phyloP scores from a whole-genome alignment of 2,329 filamentous ascomycete genomes.

The Ceratocystis lukuohia region DNA sequence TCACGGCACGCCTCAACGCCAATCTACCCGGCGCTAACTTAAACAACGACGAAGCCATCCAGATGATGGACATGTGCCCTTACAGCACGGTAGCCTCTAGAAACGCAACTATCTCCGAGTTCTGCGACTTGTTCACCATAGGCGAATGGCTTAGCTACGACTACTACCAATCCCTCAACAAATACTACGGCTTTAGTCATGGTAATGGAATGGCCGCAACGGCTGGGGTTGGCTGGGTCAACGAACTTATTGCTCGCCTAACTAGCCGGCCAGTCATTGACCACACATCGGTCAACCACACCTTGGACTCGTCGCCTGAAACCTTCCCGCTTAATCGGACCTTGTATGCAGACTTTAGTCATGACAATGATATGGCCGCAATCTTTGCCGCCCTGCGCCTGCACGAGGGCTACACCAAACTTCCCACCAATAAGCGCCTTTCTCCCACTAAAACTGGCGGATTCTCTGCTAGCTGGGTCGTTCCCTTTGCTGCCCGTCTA shows the following conservation, averaged over 20 bases:
- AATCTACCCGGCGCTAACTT: constrained; percentile 57
- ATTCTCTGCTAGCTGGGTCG: constrained; percentile 63
- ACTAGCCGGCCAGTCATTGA: constrained; percentile 57
- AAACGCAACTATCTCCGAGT: constrained; percentile 44
- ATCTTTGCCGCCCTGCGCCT: constrained; percentile 66
- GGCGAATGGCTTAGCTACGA: constrained; percentile 67
- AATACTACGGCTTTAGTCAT: constrained; percentile 69
- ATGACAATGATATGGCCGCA: constrained; percentile 75
- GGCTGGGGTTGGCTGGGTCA: constrained; percentile 76
- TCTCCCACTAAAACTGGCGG: constrained; percentile 44
- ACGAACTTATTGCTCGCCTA: constrained; percentile 73
- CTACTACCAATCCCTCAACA: constrained; percentile 66
- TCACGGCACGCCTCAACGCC: constrained; percentile 55
- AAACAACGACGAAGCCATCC: constrained; percentile 46
- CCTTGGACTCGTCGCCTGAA: constrained; percentile 50
- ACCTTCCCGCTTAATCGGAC: constrained; percentile 60
- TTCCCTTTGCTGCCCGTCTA: constrained; percentile 67
- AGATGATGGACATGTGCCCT: constrained; percentile 79
- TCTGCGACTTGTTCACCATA: constrained; percentile 62
- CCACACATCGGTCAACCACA: constrained; percentile 62
- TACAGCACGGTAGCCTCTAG: constrained; percentile 62
- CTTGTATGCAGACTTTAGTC: constrained; percentile 81
- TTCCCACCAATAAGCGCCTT: constrained; percentile 39
- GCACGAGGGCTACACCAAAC: constrained; percentile 50
- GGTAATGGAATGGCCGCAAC: constrained; percentile 70